Base-by-base conservation (phyloP, 331 rosid species). In the Cydonia oblonga region DNA sequence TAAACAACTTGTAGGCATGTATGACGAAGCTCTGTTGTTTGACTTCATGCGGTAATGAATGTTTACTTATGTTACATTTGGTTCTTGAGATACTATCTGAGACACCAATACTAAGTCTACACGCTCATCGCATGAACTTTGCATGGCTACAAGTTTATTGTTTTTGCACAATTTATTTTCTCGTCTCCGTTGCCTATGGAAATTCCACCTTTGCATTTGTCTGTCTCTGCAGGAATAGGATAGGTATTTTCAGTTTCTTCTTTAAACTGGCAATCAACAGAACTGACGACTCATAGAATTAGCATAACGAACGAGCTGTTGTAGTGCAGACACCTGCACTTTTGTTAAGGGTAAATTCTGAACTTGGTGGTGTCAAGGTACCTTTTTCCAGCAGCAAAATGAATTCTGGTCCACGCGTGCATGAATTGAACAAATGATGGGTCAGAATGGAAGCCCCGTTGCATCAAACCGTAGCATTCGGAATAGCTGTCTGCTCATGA, bases 231-330 rank as follows among this genome's bases (percentile, higher is more conserved):
- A 84, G 88, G 75, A 62, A 19, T 65, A 73, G 65, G 66, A 67
- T 46, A 72, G 77, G 72, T 59, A 81, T 69, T 74, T 79, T 66
- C 59, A 68, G 28, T 53, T 64, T 75, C 71, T 33, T 68, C 64
- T 76, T 64, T 77, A 66, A 70, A 70, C 71, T 80, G 85, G 86
- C 82, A 70, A 72, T 75, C 80, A 38, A 58, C 60, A 51, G 56
- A 53, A 24, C 61, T 26, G 79, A 53, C 51, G 20, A 81, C 67
- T 73, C 74, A 20, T 51, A 59, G 79, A 74, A 81, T 72, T 57
- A 67, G 62, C 66, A 29, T 60, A 40, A 68, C 19, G 62, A 71
- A 72, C 25, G 70, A 71, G 52, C 85, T 72, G 68, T 72, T 44
- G 57, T 66, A 71, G 66, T 58, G 65, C 69, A 51, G 75, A 69